A percentile compares a stretch with the other conserved stretches of the same genome.
These are phyloP conservation scores for Lojkania enalia DNA, from an alignment of 2,329 filamentous ascomycete species.

Conservation along the genomic window DNA sequence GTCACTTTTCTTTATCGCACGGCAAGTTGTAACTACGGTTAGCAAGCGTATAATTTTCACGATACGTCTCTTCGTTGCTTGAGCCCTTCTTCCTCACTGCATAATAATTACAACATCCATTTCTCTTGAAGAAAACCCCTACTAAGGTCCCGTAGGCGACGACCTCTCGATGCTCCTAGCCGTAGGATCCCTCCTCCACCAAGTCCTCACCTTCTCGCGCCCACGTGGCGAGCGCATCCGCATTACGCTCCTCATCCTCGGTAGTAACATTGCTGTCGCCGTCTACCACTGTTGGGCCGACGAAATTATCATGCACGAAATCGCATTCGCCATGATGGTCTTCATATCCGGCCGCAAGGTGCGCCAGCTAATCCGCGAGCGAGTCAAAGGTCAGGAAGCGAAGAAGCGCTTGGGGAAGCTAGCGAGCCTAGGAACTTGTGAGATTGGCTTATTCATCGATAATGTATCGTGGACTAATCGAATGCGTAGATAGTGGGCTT, in stretches of 20 bases:
- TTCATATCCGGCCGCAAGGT: slow-evolving; percentile 41
- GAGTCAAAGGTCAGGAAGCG: slow-evolving; percentile 26
- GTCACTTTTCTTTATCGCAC: too few species aligned
- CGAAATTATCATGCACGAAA: slow-evolving; percentile 45
- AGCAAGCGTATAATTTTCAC: too few species aligned
- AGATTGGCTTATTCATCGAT: slow-evolving; percentile 2
- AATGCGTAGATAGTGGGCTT: slow-evolving; percentile 47
- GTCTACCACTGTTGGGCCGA: slow-evolving; percentile 44
- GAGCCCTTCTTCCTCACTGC: too few species aligned
- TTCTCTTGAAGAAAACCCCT: too few species aligned
- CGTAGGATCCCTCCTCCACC: slow-evolving; percentile 57
- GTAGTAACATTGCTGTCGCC: slow-evolving; percentile 36
- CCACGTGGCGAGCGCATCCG: slow-evolving; percentile 25
- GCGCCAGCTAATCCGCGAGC: slow-evolving; percentile 30
- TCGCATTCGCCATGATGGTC: slow-evolving; percentile 47
- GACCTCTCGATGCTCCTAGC: slow-evolving; percentile 64
- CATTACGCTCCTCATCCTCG: slow-evolving; percentile 32
- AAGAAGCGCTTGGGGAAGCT: slow-evolving; percentile 27
- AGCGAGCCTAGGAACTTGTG: slow-evolving; percentile 36
- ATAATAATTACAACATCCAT: too few species aligned
- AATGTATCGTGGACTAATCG: background rate
- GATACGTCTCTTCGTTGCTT: too few species aligned
- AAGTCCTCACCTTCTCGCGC: slow-evolving; percentile 50
- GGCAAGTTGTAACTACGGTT: too few species aligned
- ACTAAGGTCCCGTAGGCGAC: too few species aligned